Evolutionary conservation across 2,329 filamentous ascomycete genomes (phyloP).

Genomic region (Diplodia intermedia): DNA sequence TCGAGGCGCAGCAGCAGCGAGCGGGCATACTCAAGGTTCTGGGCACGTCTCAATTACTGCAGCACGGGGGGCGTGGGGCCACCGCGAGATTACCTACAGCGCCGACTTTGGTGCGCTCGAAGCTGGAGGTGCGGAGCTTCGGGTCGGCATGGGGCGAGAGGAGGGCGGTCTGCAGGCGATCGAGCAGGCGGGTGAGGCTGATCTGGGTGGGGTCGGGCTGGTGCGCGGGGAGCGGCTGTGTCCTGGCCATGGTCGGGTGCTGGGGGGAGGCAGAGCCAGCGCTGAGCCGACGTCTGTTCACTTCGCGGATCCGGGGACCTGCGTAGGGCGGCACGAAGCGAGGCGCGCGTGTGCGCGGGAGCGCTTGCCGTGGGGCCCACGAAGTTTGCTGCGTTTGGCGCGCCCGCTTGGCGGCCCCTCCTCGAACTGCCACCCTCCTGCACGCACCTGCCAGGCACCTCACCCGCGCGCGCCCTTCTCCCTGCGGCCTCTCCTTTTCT

Average conservation of each 20-base stretch:
- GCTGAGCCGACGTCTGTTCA: slow-evolving; percentile 21
- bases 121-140: slow-evolving; percentile 66
- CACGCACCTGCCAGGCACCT: too few species aligned
- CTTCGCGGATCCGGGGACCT: slow-evolving; percentile 32
- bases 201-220: slow-evolving; percentile 39
- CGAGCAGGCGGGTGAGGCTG: slow-evolving; percentile 69
- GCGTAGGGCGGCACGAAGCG: slow-evolving; percentile 5
- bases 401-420: not conserved
- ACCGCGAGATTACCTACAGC: slow-evolving; percentile 53
- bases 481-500: slow-evolving; percentile 19
- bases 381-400: not conserved
- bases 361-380: not conserved
- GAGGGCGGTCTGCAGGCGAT: slow-evolving; percentile 69
- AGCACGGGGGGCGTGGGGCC: not conserved
- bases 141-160: slow-evolving; percentile 67
- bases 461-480: slow-evolving; percentile 1
- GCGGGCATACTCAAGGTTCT: slow-evolving; percentile 77
- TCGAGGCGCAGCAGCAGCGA: slow-evolving; percentile 73
- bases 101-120: slow-evolving; percentile 67
- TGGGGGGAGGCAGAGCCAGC: not conserved
- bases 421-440: not conserved
- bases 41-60: slow-evolving; percentile 10
- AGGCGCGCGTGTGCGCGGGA: not conserved
- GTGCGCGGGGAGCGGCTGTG: slow-evolving; percentile 23
- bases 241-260: slow-evolving; percentile 18